Conservation (phyloP, 2,329 filamentous ascomycete species). For the Stagonosporopsis vannaccii region DNA sequence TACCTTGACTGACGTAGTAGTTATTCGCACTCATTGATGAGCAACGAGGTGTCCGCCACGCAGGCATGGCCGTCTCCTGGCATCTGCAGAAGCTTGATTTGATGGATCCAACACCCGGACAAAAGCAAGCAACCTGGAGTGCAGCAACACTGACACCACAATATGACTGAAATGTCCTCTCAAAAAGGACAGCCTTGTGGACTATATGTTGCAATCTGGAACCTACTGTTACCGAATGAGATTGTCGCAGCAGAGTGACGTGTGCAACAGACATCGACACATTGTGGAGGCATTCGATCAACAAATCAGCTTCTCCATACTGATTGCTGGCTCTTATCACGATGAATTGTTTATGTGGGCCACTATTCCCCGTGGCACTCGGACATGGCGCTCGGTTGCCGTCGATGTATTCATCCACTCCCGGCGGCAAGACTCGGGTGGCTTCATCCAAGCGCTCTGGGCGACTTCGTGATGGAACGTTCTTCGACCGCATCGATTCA, state of each 20-base stretch:
- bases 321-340: not conserved
- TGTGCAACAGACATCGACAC: not conserved
- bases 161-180: not conserved
- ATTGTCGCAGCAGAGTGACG: not conserved
- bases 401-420: conserved; percentile 11
- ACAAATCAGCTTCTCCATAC: not conserved
- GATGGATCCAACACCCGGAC: not conserved
- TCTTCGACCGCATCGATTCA: conserved; percentile 16
- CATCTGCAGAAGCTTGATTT: not conserved
- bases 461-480: conserved; percentile 15
- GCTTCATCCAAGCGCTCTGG: conserved; percentile 13
- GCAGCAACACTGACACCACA: not conserved
- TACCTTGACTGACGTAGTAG: not conserved
- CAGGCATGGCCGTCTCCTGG: not conserved
- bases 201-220: not conserved
- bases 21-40: not conserved
- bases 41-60: not conserved
- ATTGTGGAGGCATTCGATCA: not conserved
- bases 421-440: conserved; percentile 11
- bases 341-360: conserved; percentile 1
- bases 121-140: not conserved
- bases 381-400: conserved; percentile 6
- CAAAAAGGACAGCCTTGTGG: too few relatives aligned
- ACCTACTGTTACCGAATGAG: not conserved
- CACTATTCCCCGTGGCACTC: not conserved